phyloP scores from a whole-genome alignment of 2,329 filamentous ascomycete species.

The Talaromyces verruculosus region DNA sequence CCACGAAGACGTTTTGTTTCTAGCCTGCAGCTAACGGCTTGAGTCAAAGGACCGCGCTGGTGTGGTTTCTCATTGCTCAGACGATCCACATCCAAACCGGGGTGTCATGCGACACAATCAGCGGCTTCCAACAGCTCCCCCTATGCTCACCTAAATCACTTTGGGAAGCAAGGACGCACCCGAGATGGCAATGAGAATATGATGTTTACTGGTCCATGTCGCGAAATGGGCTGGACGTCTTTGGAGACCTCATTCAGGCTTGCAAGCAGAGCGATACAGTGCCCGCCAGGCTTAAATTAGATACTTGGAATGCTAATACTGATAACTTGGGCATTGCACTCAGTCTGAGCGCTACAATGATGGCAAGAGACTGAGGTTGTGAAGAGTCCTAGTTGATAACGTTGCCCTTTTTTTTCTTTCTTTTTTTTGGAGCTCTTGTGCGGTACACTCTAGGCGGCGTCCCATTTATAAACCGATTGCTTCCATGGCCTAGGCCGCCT shows the following conservation, averaged over 20 bases:
- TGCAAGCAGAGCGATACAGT: not conserved
- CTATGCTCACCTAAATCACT: conserved; percentile 7
- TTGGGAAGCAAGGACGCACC: conserved; percentile 1
- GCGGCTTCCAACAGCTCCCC: conserved; percentile 1
- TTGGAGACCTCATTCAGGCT: conserved; percentile 11
- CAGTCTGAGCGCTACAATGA: conserved; percentile 6
- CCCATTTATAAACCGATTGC: not conserved
- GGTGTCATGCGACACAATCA: conserved; percentile 3
- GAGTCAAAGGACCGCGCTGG: not conserved
- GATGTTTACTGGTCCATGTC: not conserved
- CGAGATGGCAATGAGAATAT: conserved; percentile 5
- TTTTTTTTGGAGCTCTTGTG: not conserved
- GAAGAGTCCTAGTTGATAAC: too few species aligned
- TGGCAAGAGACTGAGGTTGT: not conserved
- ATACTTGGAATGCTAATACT: conserved; percentile 4
- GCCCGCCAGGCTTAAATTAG: not conserved
- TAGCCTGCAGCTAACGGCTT: too few species aligned
- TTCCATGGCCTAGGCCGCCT: not conserved
- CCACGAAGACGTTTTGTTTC: too few species aligned
- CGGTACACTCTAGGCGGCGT: not conserved
- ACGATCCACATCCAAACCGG: conserved; percentile 8
- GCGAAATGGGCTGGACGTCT: not conserved
- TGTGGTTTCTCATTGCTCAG: conserved; percentile 11
- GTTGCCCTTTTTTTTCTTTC: not conserved
- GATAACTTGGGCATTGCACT: conserved; percentile 8